Conservation (phyloP, 192 early-diverging fungal genomes). For the Entomortierella parvispora region DNA sequence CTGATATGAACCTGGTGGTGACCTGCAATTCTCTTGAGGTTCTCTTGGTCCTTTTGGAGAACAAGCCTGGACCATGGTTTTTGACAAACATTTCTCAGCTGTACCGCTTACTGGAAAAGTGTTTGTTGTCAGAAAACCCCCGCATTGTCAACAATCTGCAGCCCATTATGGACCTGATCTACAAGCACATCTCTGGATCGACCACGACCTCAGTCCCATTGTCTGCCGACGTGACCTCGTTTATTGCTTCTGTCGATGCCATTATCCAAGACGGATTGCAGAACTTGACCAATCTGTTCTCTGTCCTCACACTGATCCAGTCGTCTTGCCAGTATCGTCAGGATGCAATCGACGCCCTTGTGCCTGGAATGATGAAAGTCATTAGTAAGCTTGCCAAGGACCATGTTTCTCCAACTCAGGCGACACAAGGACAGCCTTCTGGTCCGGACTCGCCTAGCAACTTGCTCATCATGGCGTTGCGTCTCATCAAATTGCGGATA, state of each 20-base stretch:
- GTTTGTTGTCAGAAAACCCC: slow-evolving; percentile 80
- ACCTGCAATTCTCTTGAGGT: slow-evolving; percentile 78
- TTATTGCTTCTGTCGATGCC: slow-evolving; percentile 70
- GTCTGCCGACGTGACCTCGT: slow-evolving; percentile 48
- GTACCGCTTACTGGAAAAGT: slow-evolving; percentile 72
- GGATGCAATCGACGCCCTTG: slow-evolving; percentile 75
- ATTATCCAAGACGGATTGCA: slow-evolving; percentile 75
- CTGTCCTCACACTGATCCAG: slow-evolving; percentile 74
- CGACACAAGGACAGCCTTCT: slow-evolving; percentile 36
- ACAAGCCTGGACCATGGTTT: slow-evolving; percentile 73
- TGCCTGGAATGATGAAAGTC: slow-evolving; percentile 83
- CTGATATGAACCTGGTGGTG: slow-evolving; percentile 60
- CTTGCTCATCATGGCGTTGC: slow-evolving; percentile 63
- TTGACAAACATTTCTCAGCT: slow-evolving; percentile 69
- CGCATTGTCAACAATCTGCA: slow-evolving; percentile 76
- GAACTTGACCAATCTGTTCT: slow-evolving; percentile 70
- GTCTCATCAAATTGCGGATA: slow-evolving; percentile 67
- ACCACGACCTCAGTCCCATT: slow-evolving; percentile 50
- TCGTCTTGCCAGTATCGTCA: slow-evolving; percentile 69
- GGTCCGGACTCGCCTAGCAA: slow-evolving; percentile 61
- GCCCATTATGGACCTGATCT: slow-evolving; percentile 78
- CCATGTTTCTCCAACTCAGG: slow-evolving; percentile 64
- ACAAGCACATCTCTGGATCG: slow-evolving; percentile 63
- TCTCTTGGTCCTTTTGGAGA: slow-evolving; percentile 67
- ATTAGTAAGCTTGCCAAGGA: slow-evolving; percentile 89